Conservation (phyloP, 2,329 filamentous ascomycete species). For the Verticillium zaregamsianum region DNA sequence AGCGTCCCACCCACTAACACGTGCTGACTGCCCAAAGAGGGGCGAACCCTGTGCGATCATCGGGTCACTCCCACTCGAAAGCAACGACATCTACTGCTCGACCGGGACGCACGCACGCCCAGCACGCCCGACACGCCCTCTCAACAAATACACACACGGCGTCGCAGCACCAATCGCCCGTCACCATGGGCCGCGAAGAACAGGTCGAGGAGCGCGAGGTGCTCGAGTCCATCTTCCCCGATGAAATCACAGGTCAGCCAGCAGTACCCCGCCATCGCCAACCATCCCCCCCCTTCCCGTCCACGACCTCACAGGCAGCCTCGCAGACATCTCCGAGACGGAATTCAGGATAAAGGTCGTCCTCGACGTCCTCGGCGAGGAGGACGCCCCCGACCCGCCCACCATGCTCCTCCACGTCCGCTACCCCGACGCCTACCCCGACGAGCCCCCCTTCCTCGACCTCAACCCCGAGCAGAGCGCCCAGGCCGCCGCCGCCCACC, state of each 20-base stretch:
- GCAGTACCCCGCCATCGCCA: conserved; percentile 9
- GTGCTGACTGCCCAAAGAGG: neutral
- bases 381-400: conserved; percentile 59
- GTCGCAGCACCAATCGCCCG: neutral
- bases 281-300: neutral
- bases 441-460: conserved; percentile 79
- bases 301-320: neutral
- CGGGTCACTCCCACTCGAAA: neutral
- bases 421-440: conserved; percentile 88
- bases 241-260: conserved; percentile 81
- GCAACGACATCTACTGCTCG: neutral
- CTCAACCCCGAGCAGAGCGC: conserved; percentile 70
- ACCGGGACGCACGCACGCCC: neutral
- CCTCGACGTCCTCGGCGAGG: conserved; percentile 71
- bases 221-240: conserved; percentile 95
- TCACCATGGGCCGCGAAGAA: conserved; percentile 70
- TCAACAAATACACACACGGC: neutral
- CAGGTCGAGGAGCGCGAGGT: conserved; percentile 96
- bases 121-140: neutral
- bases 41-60: neutral
- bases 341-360: conserved; percentile 82
- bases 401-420: conserved; percentile 77
- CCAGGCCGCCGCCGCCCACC: conserved; percentile 56
- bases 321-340: conserved; percentile 78
- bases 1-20: neutral